Percentiles rank a stretch among this genome's conserved stretches.
Evolutionary conservation across 1,284 basidiomycete genomes (phyloP).

Genomic region (Fomitopsis betulina): DNA sequence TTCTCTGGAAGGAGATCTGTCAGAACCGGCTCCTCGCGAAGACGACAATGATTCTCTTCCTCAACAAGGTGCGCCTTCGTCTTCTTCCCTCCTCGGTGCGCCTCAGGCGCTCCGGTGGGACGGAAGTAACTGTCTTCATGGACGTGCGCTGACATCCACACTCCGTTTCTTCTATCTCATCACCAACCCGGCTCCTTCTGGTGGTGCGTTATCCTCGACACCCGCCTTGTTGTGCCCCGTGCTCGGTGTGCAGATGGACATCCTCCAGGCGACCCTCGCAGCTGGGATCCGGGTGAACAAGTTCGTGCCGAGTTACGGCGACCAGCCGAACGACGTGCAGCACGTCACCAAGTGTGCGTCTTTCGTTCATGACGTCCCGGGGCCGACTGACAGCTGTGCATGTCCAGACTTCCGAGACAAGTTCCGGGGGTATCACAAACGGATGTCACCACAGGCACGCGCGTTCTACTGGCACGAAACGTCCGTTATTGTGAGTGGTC

Average conservation of each 20-base stretch:
- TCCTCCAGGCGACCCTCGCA: constrained; percentile 54
- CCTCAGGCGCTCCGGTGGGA: background rate
- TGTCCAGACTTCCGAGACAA: constrained; percentile 28
- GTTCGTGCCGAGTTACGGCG: constrained; percentile 60
- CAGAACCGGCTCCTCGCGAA: constrained; percentile 45
- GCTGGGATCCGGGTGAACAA: constrained; percentile 53
- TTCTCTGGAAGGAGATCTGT: constrained; percentile 57
- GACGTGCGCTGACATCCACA: background rate
- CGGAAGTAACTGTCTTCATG: background rate
- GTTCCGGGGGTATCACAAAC: constrained; percentile 31
- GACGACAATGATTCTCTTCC: constrained; percentile 57
- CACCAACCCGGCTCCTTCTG: no score
- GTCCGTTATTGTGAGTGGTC: constrained; percentile 26
- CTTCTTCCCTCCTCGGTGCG: background rate
- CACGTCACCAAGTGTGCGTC: constrained; percentile 29
- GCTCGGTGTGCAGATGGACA: constrained; percentile 41
- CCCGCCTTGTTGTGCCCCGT: background rate
- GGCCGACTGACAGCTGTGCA: background rate
- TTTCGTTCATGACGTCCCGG: background rate
- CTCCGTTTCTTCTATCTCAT: background rate
- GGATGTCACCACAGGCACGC: constrained; percentile 25
- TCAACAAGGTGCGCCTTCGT: constrained; percentile 51
- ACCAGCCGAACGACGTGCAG: constrained; percentile 51
- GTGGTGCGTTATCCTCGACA: background rate
- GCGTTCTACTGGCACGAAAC: constrained; percentile 31